Evolutionary conservation across 768 basidiomycete genomes (phyloP), one percentile per base, ranked within the genome.

Genomic region (Suillus subaureus): DNA sequence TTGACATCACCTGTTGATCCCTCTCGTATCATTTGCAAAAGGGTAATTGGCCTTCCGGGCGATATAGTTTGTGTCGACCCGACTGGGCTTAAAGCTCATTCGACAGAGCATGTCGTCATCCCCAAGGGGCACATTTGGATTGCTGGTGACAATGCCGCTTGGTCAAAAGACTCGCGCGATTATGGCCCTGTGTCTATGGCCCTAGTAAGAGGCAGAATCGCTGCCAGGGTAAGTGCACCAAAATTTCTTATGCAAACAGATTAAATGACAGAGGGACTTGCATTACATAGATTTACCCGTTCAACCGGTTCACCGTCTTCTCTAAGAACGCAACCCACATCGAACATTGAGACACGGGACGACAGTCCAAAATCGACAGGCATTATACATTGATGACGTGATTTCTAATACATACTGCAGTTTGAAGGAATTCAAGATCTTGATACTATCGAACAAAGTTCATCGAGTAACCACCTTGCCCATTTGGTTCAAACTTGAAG

Each of bases 401-500:
- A 6, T 60, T 42, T 42, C 40, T n/a, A 42, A 60, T 60, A 60
- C 26, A 18, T 31, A 37, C 12, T 43, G 63, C 58, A n/a, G 15
- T 54, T 62, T 16, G 26, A 51, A 31, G 35, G 26, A 61, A 49
- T 39, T 37, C 16, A 54, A 31, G 8, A 64, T 45, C 28, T 35
- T 9, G 6, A 42, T 42, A 62, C 83, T 75, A 89, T 70, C 75
- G 84, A 54, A 80, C 81, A 74, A 99, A 97, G 71, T 93, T 92
- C 86, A 99, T 87, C 1, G 91, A 92, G 80, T 98, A 99, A 0
- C 97, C 95, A n/a, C 97, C 97, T 67, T 95, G 89, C 7, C 90
- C 93, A 68, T 97, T 96, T 21, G 94, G 94, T 66, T 89, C 89
- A 72, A 99, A 94, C 79, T 99, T 92, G 85, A 99, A 99, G 79